Base-by-base conservation (phyloP, 2,329 filamentous ascomycete species). In the Neobulgaria alba region DNA sequence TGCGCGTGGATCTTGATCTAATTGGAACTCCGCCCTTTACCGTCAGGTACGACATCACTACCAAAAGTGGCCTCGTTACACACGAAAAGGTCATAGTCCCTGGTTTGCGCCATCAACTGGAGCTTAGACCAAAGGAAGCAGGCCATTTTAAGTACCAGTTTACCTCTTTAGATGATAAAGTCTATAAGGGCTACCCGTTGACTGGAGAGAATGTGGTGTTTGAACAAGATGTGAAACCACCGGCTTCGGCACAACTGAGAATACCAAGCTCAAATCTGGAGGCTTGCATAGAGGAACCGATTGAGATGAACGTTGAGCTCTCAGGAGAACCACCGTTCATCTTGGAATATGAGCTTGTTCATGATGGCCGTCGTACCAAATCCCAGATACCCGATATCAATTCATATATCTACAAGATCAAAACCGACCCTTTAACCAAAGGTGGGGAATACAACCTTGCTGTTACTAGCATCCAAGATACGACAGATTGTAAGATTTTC, bases 381-480 rank as follows among this genome's bases (percentile, higher is more conserved):
- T 73, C 82, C 52, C 75, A 72, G 41, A 69, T 77, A 18, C 68
- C 75, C 1, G 69, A 74, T 42, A 84, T 95, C 41, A 68, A 78
- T 17, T 68, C 67, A 2, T 68, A 75, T 36, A 64, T 69, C 16
- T 80, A 81, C 58, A 82, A 71, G 29, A 88, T 98, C 57, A 75
- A 76, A 49, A 95, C 90, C 0, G 75, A 82, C 2, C 69, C 74
- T 14, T 68, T 98, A 31, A 70, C 71, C 5, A 82, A 83, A 57
- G 92, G 92, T 45, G 92, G 92, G 40, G 88, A 95, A 56, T 95
- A 96, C 60, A 85, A 83, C 9, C 66, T 98, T 45, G 81, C 88
- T 34, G 69, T 98, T 45, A 87, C 82, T 39, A 90, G 82, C 53
- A 77, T 98, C 41, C 85, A 87, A 50, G 92, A 98, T 58, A 81